Conservation (phyloP, 768 basidiomycete genomes). For the Boletus vermiculosoides region DNA sequence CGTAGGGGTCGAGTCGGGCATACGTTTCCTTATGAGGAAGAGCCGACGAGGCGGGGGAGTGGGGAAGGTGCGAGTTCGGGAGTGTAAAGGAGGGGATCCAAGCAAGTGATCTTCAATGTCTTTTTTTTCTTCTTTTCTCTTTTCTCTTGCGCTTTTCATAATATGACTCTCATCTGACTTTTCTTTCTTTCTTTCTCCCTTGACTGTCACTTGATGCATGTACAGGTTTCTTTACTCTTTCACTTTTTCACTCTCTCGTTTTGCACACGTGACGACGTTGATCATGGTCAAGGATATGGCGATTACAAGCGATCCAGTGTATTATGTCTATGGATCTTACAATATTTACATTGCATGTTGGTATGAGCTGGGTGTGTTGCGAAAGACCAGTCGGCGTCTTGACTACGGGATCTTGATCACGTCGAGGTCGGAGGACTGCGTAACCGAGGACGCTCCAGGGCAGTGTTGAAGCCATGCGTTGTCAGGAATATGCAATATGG, state of each 20-base stretch:
- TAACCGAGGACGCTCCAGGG: no score
- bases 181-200: not conserved
- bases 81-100: not conserved
- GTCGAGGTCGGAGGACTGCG: no score
- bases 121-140: not conserved
- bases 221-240: not conserved
- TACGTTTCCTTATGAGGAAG: slow-evolving; percentile 2
- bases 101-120: not conserved
- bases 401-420: no score
- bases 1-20: not conserved
- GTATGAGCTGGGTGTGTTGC: not conserved
- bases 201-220: not conserved
- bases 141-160: not conserved
- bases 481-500: no score
- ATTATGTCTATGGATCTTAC: slow-evolving; percentile 19
- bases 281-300: slow-evolving; percentile 4
- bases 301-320: slow-evolving; percentile 1
- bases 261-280: slow-evolving; percentile 4
- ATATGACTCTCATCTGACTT: not conserved
- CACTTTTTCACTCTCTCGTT: not conserved
- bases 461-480: no score
- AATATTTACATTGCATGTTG: slow-evolving; percentile 15
- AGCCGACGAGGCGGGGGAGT: slow-evolving; percentile 2
- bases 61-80: slow-evolving; percentile 11
- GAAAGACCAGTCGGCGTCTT: no score